A percentile compares a stretch with the other conserved stretches of the same genome.
Conservation (phyloP, 2,329 filamentous ascomycete species). For the Claviceps monticola region DNA sequence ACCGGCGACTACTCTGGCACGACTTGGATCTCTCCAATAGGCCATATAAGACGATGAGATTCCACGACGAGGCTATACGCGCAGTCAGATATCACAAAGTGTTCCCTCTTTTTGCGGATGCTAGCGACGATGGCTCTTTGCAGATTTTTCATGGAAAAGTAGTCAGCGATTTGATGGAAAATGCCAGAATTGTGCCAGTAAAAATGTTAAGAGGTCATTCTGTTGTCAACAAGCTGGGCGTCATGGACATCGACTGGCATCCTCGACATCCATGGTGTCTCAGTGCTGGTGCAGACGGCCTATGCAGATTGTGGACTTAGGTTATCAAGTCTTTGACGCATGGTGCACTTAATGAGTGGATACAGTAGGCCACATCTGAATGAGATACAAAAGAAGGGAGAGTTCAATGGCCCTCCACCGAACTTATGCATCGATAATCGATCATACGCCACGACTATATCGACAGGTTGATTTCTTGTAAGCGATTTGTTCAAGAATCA, state of each 20-base stretch:
- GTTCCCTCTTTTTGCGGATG: constrained; percentile 80
- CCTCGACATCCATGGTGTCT: constrained; percentile 87
- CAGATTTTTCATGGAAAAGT: constrained; percentile 98
- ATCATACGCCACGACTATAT: too few species aligned
- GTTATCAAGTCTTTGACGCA: background rate
- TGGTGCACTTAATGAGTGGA: too few species aligned
- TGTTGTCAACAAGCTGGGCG: constrained; percentile 72
- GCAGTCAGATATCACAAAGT: constrained; percentile 76
- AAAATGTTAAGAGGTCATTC: constrained; percentile 89
- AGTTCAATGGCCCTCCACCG: too few species aligned
- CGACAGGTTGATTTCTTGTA: too few species aligned
- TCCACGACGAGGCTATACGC: constrained; percentile 84
- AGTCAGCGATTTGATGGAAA: constrained; percentile 87
- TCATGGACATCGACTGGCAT: constrained; percentile 94
- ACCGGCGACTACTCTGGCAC: constrained; percentile 89
- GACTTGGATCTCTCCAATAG: constrained; percentile 82
- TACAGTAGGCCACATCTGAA: too few species aligned
- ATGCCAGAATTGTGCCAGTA: constrained; percentile 87
- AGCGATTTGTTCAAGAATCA: too few species aligned
- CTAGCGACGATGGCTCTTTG: constrained; percentile 83
- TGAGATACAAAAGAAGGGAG: too few species aligned
- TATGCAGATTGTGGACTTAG: constrained; percentile 75
- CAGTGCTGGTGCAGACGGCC: constrained; percentile 88
- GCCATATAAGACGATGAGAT: constrained; percentile 92
- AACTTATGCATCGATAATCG: too few species aligned